Evolutionary conservation across 768 basidiomycete species (phyloP), one percentile per base, ranked within the genome.

Genomic region (Suillus sp.): DNA sequence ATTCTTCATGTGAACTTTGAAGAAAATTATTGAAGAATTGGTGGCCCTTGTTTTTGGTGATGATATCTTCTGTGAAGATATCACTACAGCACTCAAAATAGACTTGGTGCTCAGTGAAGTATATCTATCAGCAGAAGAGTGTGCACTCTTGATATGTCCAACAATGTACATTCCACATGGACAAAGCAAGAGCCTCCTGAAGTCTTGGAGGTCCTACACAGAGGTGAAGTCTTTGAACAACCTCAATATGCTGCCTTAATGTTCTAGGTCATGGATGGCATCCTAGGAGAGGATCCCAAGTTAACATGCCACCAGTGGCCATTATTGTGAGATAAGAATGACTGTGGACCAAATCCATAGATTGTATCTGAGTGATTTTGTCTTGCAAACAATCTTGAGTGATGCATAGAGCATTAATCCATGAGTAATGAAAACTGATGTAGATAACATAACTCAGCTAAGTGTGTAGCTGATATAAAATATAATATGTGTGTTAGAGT

Each of bases 131-230:
- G 14, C 62, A 64, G 14, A 71, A 72, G n/a, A 72, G 65, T 3
- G 64, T 2, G 0, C 22, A 25, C 34, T 72, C 71, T 43, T 72
- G 71, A 40, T 64, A 71, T 0, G 71, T 72, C 71, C 71, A 72
- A 18, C 67, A 70, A 13, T 71, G 64, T 9, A 62, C 66, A 20
- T 62, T 42, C 71, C 71, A 72, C 8, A 43, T 30, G 4, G 69
- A 64, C 13, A 62, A 61, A 16, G 16, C 20, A 4, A 63, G 34
- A 18, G 45, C 62, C 18, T 67, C 67, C 3, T 6, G 4, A 7
- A 64, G 64, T 18, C 67, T 35, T 20, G 71, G 71, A 25, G 70
- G 65, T 11, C 67, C 65, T 27, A 67, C 51, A 32, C 20, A 53
- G 22, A 63, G 62, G 45, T 63, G 62, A 50, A 63, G 43, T 9